phyloP scores from a whole-genome alignment of 2,329 filamentous ascomycete genomes.

The Coleophoma cylindrospora region DNA sequence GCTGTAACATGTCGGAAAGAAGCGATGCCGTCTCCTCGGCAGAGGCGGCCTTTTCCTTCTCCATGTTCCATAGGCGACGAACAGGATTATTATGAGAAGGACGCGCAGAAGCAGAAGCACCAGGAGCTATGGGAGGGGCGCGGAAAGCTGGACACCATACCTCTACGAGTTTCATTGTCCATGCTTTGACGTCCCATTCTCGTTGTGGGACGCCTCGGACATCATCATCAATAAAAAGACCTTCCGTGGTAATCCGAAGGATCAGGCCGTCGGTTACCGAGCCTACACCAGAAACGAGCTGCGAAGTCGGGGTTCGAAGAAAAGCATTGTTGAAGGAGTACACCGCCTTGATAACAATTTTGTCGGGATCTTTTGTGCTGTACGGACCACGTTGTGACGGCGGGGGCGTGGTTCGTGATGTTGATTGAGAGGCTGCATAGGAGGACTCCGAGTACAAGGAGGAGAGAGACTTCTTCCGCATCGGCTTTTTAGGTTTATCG shows the following conservation, averaged over 20 bases:
- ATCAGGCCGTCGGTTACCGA: conserved; percentile 89
- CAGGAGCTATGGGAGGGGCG: conserved; percentile 26
- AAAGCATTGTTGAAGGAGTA: conserved; percentile 90
- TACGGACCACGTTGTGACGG: conserved; percentile 75
- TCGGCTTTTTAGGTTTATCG: conserved; percentile 57
- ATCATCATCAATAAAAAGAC: conserved; percentile 96
- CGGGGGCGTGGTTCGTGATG: conserved; percentile 76
- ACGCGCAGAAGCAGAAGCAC: conserved; percentile 36
- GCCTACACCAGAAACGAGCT: conserved; percentile 79
- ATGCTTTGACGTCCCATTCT: conserved; percentile 98
- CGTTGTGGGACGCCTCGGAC: conserved; percentile 85
- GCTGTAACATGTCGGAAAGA: conserved; percentile 54
- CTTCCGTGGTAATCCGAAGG: conserved; percentile 86
- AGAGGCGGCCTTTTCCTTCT: conserved; percentile 32
- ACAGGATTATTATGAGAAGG: conserved; percentile 26
- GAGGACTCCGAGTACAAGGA: conserved; percentile 79
- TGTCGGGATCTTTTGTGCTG: conserved; percentile 84
- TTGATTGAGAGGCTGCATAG: conserved; percentile 80
- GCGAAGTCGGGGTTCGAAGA: conserved; percentile 82
- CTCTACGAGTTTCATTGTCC: conserved; percentile 92
- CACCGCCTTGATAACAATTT: conserved; percentile 91
- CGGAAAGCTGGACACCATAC: conserved; percentile 71
- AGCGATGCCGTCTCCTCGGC: conserved; percentile 65
- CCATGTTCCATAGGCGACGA: conserved; percentile 32
- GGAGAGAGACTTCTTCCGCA: conserved; percentile 58